Conservation (phyloP, 2,329 filamentous ascomycete genomes). For the Daldinia sp. region DNA sequence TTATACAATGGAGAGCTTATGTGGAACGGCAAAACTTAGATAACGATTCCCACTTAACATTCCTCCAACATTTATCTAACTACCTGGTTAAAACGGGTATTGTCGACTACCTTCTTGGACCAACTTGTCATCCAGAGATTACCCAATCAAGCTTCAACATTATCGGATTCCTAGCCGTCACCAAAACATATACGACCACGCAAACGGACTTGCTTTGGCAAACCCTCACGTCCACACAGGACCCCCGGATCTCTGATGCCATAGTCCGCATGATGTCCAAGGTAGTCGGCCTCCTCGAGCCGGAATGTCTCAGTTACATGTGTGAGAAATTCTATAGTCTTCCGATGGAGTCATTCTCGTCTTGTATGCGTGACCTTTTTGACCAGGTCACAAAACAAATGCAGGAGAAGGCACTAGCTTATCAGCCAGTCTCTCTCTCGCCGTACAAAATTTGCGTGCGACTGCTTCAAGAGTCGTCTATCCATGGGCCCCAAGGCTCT, state of each 20-base stretch:
- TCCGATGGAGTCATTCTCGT: constrained; percentile 69
- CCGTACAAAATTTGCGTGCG: constrained; percentile 67
- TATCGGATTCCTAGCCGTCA: constrained; percentile 85
- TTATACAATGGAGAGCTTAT: constrained; percentile 69
- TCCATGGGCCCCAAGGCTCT: constrained; percentile 60
- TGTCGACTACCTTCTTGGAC: constrained; percentile 86
- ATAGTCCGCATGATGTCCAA: constrained; percentile 70
- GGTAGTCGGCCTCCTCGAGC: constrained; percentile 59
- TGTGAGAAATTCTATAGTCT: constrained; percentile 74
- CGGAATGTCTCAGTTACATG: constrained; percentile 66
- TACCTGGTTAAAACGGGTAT: constrained; percentile 76
- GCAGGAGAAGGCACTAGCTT: constrained; percentile 51
- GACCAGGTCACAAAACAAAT: constrained; percentile 62
- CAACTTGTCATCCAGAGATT: constrained; percentile 91
- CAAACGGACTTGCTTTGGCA: constrained; percentile 87
- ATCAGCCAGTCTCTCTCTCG: constrained; percentile 37
- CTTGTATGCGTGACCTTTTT: constrained; percentile 68
- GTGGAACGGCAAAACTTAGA: constrained; percentile 55
- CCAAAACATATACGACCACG: constrained; percentile 71
- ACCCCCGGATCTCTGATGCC: constrained; percentile 84
- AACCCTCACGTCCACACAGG: constrained; percentile 80
- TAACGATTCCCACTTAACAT: constrained; percentile 41
- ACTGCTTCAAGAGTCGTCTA: constrained; percentile 75
- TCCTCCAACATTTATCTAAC: constrained; percentile 73
- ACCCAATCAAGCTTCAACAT: constrained; percentile 84